A percentile compares a stretch with the other conserved stretches of the same genome.
These are phyloP conservation scores for Lodderomyces beijingensis DNA, from an alignment of 1,139 yeast genomes.

Conservation along the genomic window DNA sequence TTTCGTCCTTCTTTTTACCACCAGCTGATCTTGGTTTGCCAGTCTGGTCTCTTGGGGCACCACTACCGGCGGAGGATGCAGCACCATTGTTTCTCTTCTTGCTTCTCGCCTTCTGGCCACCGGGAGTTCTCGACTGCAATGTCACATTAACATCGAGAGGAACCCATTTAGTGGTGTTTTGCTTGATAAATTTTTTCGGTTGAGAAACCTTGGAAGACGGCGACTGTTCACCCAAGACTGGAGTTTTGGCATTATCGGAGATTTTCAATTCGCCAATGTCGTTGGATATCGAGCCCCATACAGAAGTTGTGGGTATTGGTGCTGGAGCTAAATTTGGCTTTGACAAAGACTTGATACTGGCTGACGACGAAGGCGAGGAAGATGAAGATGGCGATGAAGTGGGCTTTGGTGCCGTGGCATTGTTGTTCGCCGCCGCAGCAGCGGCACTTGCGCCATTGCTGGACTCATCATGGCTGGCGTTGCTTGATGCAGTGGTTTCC, in stretches of 20 bases:
- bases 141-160: conserved; percentile 78
- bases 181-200: conserved; percentile 46
- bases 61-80: conserved; percentile 3
- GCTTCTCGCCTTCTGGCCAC: conserved; percentile 18
- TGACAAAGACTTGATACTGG: conserved; percentile 4
- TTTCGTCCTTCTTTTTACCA: conserved; percentile 10
- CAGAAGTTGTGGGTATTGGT: conserved; percentile 67
- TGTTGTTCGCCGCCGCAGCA: conserved; percentile 4
- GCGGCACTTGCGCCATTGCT: conserved; percentile 7
- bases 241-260: conserved; percentile 51
- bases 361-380: conserved; percentile 4
- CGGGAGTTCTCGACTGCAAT: conserved; percentile 29
- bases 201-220: conserved; percentile 12
- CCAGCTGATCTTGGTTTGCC: conserved; percentile 2
- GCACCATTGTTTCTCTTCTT: conserved; percentile 24
- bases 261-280: conserved; percentile 17
- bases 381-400: neutral
- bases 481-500: conserved; percentile 3
- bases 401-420: conserved; percentile 4
- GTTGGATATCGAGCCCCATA: conserved; percentile 52
- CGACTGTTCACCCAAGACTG: conserved; percentile 20
- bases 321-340: conserved; percentile 61
- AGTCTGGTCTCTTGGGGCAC: conserved; percentile 1
- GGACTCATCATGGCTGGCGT: conserved; percentile 4
- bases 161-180: conserved; percentile 81